Base-by-base conservation (phyloP, 305 asterid genomes). In the Solanum hybrid region DNA sequence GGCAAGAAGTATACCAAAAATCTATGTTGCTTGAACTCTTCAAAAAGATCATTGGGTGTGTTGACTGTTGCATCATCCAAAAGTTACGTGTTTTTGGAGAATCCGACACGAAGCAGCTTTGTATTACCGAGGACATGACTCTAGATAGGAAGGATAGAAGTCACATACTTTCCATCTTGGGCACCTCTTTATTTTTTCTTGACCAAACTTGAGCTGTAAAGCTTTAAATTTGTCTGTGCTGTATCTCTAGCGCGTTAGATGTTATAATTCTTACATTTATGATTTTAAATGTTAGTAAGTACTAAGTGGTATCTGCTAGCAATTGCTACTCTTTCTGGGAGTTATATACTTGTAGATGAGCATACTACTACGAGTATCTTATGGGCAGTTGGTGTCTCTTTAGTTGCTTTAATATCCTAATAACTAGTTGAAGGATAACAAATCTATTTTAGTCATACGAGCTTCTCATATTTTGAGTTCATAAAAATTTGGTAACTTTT, bases 31-130 rank as follows among this genome's bases (percentile, higher is more conserved):
- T 78, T 0, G 3, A 0, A 78, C 10, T 78, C 2, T 78, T 78
- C 5, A 22, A 22, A 32, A 0, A 78, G 40, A 78, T 78, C 1
- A 38, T 22, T 78, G 29, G 51, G 31, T 0, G 51, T 35, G 84
- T 56, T 56, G 10, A 20, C 0, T 20, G 26, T 78, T 37, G 40
- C 4, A 20, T 22, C 27, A 3, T 10, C 13, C 5, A 9, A 35
- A 34, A 34, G 51, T 22, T 34, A 1, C 0, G 51, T 0, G 13
- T 35, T 78, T 79, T 36, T 79, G 22, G 2, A 36, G 56, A n/a
- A 79, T 79, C 11, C 0, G 16, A 1, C 9, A 60, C 3, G 72
- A 7, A 0, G 12, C 26, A 22, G 0, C 27, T 60, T 22, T 0
- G 5, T 60, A 60, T 60, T 60, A 22, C 27, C 72, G 5, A 22